Evolutionary conservation across 331 rosid species (phyloP).

Genomic region (Phaseolus coccineus): DNA sequence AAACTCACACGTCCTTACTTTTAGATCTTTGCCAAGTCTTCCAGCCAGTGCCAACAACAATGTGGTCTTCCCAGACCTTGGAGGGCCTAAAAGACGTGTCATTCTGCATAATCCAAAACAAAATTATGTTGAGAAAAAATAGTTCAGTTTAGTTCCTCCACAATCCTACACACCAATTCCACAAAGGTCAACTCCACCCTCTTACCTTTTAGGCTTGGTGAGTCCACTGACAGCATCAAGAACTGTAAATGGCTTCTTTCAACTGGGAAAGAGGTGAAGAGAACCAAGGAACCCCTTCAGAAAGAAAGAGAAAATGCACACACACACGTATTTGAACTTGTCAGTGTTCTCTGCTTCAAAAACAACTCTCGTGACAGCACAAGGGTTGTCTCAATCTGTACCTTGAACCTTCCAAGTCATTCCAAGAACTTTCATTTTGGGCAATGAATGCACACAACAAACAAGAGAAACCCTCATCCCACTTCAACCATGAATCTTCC

Average conservation of each 20-base stretch:
- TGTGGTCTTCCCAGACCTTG: constrained; percentile 94
- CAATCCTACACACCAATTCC: not conserved
- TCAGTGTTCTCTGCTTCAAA: constrained; percentile 10
- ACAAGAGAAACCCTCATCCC: constrained; percentile 54
- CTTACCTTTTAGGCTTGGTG: constrained; percentile 88
- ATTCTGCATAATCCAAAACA: constrained; percentile 63
- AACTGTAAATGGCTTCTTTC: constrained; percentile 72
- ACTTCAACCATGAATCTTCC: constrained; percentile 82
- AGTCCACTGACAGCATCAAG: constrained; percentile 86
- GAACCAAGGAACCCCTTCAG: too few relatives aligned
- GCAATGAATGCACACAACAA: constrained; percentile 56
- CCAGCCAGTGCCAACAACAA: constrained; percentile 86
- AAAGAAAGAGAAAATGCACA: not conserved
- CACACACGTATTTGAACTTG: not conserved
- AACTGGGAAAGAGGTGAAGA: constrained; percentile 74
- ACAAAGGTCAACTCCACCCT: not conserved
- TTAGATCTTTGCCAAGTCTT: constrained; percentile 76
- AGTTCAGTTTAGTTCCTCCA: not conserved
- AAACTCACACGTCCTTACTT: constrained; percentile 58
- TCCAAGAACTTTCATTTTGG: constrained; percentile 46
- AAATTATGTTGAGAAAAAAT: constrained; percentile 42
- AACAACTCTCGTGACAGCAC: not conserved
- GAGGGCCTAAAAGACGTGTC: constrained; percentile 97
- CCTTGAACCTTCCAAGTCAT: constrained; percentile 43
- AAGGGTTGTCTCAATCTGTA: constrained; percentile 46